Evolutionary conservation across 306 rosid genomes (phyloP), one percentile per base, ranked within the genome.

Genomic region (Datisca glomerata): DNA sequence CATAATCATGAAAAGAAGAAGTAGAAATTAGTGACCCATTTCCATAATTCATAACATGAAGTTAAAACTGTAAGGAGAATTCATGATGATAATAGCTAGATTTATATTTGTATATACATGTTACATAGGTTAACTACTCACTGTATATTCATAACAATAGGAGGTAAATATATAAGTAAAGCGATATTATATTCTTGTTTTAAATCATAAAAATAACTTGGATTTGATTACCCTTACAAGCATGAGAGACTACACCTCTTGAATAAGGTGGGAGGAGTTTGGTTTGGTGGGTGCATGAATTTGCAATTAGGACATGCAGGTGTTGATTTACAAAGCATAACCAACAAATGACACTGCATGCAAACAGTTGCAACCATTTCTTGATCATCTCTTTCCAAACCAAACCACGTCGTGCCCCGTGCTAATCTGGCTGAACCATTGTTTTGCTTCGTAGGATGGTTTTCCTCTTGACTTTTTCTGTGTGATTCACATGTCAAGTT

Each of bases 301-400:
- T 89, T 89, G 81, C 98, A 89, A 63, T 80, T 84, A 6, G 98
- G 98, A 42, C 98, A 89, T 16, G 86, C 34, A 31, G 93, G 98
- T 11, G 98, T 80, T 8, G 92, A 80, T 40, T 69, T 78, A 60
- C 85, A 85, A 2, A 89, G 67, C 95, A 89, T 84, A 2, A 89
- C 93, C 64, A 89, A 49, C 83, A 89, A 76, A 54, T 84, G 91
- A 49, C 98, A 89, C 19, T 45, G 51, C 79, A 60, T 66, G 79
- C 98, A 89, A 46, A 89, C 98, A 11, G 81, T 73, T 4, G 98
- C 91, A 18, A 78, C 79, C 96, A 89, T 89, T 55, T 84, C 94
- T 34, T 64, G 74, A 24, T 58, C 51, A 19, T 65, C 74, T 39
- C 65, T 68, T 14, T 51, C 56, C 18, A 35, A 36, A 16, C 33